Base-by-base conservation (phyloP, 1,284 basidiomycete species). In the Jaminaea rosea region DNA sequence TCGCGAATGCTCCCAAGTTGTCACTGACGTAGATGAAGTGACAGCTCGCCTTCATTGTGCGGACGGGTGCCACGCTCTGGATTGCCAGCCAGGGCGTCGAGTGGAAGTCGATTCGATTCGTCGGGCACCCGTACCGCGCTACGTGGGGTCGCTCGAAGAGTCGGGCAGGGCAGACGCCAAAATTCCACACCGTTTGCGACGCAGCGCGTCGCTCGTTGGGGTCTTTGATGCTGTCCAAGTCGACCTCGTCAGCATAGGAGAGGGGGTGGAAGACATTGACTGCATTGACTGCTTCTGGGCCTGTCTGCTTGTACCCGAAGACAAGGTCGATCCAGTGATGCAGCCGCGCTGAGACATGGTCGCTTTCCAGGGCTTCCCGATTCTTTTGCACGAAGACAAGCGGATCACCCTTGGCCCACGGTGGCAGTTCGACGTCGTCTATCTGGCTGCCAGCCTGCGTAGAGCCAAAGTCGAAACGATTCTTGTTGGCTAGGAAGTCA, bases 181-280 rank as follows among this genome's bases (percentile, higher is more conserved):
- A 93, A 61, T 93, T 94, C 75, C 96, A 91, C 44, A 97, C 94
- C 59, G 92, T 93, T 3, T 90, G 88, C 7, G 92, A 87, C 1
- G 88, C 88, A 0, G 91, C 90, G 64, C 91, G 88, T 34, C 87
- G 82, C 75, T 97, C 88, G 21, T 87, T 77, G 44, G 88, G 83
- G 65, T 93, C 86, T 23, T 83, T 82, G 28, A 96, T 87, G 0
- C 87, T 84, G 2, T 90, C 65, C 1, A 72, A 50, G 39, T 69
- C 62, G n/a, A 69, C 58, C 8, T 46, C 56, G 42, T 59, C 89
- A 63, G 93, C 89, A 69, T 97, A 97, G 28, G 89, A 93, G 37
- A 96, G 77, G 0, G 91, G 92, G 75, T 96, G 92, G 77, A 90
- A 96, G 13, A 86, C 87, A 65, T 96, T 97, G 58, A 85, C 77